phyloP scores from a whole-genome alignment of 2,329 filamentous ascomycete species.

The Ascosphaera apis region DNA sequence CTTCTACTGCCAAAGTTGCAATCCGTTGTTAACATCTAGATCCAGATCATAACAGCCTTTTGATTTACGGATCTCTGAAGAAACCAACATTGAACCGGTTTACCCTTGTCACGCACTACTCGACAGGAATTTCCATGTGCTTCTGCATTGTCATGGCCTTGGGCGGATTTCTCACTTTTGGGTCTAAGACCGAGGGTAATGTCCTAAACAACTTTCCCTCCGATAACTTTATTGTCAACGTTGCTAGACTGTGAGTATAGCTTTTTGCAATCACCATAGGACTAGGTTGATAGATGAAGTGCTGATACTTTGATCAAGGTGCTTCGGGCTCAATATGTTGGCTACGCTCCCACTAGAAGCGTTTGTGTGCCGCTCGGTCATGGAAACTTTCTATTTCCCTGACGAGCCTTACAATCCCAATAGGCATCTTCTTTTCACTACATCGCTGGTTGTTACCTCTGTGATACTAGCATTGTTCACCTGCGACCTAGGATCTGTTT shows the following conservation, averaged over 20 bases:
- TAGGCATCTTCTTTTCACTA: slow-evolving; percentile 70
- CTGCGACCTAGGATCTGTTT: slow-evolving; percentile 82
- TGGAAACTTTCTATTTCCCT: slow-evolving; percentile 63
- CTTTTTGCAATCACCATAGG: not conserved
- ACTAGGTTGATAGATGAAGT: not conserved
- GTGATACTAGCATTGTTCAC: slow-evolving; percentile 61
- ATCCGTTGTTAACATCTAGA: slow-evolving; percentile 4
- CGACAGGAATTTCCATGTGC: slow-evolving; percentile 70
- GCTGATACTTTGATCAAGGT: slow-evolving; percentile 26
- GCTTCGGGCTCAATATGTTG: slow-evolving; percentile 96
- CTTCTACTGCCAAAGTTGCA: not conserved
- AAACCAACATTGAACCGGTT: slow-evolving; percentile 94
- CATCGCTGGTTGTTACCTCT: slow-evolving; percentile 54
- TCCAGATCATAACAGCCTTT: slow-evolving; percentile 71
- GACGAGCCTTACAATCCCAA: slow-evolving; percentile 57
- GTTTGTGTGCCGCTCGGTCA: slow-evolving; percentile 92
- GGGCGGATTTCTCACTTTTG: slow-evolving; percentile 78
- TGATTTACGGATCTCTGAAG: slow-evolving; percentile 88
- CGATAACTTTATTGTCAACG: slow-evolving; percentile 80
- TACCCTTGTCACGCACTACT: slow-evolving; percentile 77
- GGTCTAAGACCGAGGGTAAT: slow-evolving; percentile 77
- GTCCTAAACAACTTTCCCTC: slow-evolving; percentile 93
- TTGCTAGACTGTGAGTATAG: slow-evolving; percentile 47
- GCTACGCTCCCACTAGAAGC: slow-evolving; percentile 90
- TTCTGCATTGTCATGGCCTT: slow-evolving; percentile 78